phyloP scores from a whole-genome alignment of 257 asterid species.

The Petrea volubilis region DNA sequence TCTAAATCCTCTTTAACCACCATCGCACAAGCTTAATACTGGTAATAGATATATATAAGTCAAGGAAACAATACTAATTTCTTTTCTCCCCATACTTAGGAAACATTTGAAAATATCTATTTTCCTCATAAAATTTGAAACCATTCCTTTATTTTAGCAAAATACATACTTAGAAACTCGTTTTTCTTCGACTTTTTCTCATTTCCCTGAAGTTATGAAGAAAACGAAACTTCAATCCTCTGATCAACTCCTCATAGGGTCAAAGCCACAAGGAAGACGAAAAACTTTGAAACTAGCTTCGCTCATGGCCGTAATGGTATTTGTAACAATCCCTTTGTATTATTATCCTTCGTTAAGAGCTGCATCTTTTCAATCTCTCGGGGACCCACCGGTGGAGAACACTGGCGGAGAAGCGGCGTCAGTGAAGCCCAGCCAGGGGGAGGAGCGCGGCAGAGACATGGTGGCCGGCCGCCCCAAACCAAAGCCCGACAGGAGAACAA shows the following conservation, averaged over 20 bases:
- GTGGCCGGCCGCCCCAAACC: not conserved
- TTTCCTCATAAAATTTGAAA: slow-evolving; percentile 5
- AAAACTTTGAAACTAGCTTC: slow-evolving; percentile 56
- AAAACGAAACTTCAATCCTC: slow-evolving; percentile 55
- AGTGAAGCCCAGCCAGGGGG: not conserved
- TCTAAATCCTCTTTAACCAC: not conserved
- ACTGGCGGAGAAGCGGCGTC: not conserved
- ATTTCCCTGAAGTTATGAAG: not conserved
- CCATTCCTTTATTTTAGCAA: slow-evolving; percentile 29
- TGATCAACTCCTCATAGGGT: slow-evolving; percentile 49
- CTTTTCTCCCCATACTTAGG: not conserved
- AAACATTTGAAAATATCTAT: not conserved
- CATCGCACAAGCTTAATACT: not conserved
- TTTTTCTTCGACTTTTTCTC: not conserved
- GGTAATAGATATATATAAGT: not conserved
- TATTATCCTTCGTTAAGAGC: slow-evolving; percentile 40
- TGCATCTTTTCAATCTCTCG: not conserved
- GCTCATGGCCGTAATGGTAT: slow-evolving; percentile 37
- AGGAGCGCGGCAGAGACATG: not conserved
- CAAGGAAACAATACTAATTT: not conserved
- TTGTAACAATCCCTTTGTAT: slow-evolving; percentile 57
- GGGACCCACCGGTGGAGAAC: not conserved
- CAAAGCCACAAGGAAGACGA: slow-evolving; percentile 53
- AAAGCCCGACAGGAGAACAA: slow-evolving; percentile 26
- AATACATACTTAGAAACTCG: slow-evolving; percentile 16